phyloP scores from a whole-genome alignment of 192 early-diverging fungal genomes.

The Podila verticillata region DNA sequence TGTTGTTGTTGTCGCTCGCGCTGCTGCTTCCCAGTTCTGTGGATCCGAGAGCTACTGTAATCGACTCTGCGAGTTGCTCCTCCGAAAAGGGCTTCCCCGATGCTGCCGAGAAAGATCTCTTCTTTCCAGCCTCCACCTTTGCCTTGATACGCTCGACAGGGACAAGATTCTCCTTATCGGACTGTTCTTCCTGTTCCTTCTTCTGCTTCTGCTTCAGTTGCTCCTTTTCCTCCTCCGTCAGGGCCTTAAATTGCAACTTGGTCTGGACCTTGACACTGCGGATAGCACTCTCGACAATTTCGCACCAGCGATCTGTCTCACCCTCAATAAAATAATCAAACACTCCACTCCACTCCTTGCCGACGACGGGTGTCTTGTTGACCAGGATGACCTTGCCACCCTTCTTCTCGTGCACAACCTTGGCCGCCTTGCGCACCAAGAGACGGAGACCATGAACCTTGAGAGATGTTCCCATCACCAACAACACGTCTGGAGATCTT shows the following conservation, averaged over 20 bases:
- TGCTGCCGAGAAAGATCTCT: slow-evolving; percentile 22
- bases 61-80: slow-evolving; percentile 6
- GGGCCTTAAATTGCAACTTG: slow-evolving; percentile 35
- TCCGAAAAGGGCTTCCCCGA: slow-evolving; percentile 6
- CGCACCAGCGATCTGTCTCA: slow-evolving; percentile 73
- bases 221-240: slow-evolving; percentile 26
- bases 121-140: slow-evolving; percentile 11
- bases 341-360: slow-evolving; percentile 80
- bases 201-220: slow-evolving; percentile 10
- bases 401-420: slow-evolving; percentile 62
- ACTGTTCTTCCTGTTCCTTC: slow-evolving; percentile 23
- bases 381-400: slow-evolving; percentile 75
- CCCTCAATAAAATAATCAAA: slow-evolving; percentile 85
- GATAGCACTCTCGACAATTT: slow-evolving; percentile 47
- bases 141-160: slow-evolving; percentile 15
- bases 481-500: slow-evolving; percentile 75
- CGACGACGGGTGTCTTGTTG: slow-evolving; percentile 71
- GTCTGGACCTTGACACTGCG: slow-evolving; percentile 50
- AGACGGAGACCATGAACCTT: slow-evolving; percentile 82
- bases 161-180: slow-evolving; percentile 41
- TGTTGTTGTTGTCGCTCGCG: not conserved
- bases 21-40: not conserved
- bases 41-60: not conserved
- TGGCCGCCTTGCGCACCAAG: slow-evolving; percentile 79
- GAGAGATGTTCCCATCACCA: slow-evolving; percentile 92